A percentile compares a stretch with the other conserved stretches of the same genome.
Conservation (phyloP, 2,329 filamentous ascomycete species). For the Fusarium cicatricum region DNA sequence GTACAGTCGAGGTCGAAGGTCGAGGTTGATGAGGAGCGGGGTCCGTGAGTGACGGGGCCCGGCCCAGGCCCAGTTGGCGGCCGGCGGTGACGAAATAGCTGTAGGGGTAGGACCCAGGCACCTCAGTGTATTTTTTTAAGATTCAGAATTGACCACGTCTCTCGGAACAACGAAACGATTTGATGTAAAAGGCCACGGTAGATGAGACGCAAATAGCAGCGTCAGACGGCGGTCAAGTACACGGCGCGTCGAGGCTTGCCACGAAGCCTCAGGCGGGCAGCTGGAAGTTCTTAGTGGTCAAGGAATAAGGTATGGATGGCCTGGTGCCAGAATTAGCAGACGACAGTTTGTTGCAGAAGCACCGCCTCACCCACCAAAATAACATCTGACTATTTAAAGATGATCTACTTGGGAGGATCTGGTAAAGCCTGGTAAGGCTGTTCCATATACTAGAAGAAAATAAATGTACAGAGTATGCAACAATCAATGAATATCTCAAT, state of each 20-base stretch:
- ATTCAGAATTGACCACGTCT: too few relatives aligned
- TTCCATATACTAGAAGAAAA: too few relatives aligned
- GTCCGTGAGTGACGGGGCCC: constrained; percentile 28
- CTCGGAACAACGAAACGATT: background rate
- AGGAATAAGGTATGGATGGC: background rate
- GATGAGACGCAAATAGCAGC: background rate
- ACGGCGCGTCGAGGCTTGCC: background rate
- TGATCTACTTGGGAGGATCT: too few relatives aligned
- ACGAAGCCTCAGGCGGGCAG: background rate
- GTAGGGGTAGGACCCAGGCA: constrained; percentile 19
- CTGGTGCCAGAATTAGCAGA: background rate
- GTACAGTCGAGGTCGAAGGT: constrained; percentile 22
- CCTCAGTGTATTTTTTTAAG: background rate
- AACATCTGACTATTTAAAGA: background rate
- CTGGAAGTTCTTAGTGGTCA: background rate
- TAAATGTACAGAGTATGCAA: too few relatives aligned
- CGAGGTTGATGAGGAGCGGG: constrained; percentile 34
- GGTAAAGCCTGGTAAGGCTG: too few relatives aligned
- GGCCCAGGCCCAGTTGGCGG: constrained; percentile 29
- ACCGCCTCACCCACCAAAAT: too few relatives aligned
- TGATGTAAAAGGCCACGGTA: constrained; percentile 13
- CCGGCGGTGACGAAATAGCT: constrained; percentile 42
- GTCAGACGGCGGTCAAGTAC: background rate
- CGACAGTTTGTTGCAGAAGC: too few relatives aligned
- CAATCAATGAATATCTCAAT: too few relatives aligned